Evolutionary conservation across 768 basidiomycete species (phyloP), one percentile per base, ranked within the genome.

Genomic region (Sporobolomyces roseus): DNA sequence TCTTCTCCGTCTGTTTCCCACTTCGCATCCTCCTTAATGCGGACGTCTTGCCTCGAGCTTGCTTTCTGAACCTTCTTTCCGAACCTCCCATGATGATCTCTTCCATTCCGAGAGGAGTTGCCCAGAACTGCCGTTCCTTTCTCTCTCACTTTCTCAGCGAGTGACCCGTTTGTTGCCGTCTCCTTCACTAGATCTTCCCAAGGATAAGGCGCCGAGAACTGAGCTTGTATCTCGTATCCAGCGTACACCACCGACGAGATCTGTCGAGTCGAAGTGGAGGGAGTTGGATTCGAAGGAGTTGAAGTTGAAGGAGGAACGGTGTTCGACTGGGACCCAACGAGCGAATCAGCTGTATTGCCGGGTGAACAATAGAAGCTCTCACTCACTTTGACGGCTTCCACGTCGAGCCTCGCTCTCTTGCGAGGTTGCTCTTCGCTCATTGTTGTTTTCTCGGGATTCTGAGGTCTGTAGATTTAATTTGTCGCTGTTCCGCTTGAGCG

Each of bases 221-320:
- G 54, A 3, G 61, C 64, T 21, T 35, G 54, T 48, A 73, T 69
- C 52, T 73, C 68, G 64, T 69, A 73, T 17, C 61, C 64, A 25
- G 63, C 56, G 61, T 68, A 73, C 25, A 73, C 38, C 41, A 73
- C 65, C 25, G 29, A 29, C 25, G 65, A 64, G 56, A 73, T 68
- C 21, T 52, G 41, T 21, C 48, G 46, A 23, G 4, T 23, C 1
- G 59, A 4, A 36, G 36, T 45, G 17, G 51, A 49, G 19, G 53
- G 12, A 48, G 63, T 2, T 41, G 52, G 8, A 23, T 52, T 21
- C 36, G 61, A 29, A 4, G 55, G 25, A 58, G 5, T 36, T n/a
- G 54, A 55, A 30, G 23, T 55, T 33, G 52, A 35, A 35, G 52
- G 14, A 29, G 32, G 52, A 16, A 41, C 10, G 38, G 38, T 9